phyloP scores from a whole-genome alignment of 495 filamentous ascomycete genomes.

The Penicillium coprophilum region DNA sequence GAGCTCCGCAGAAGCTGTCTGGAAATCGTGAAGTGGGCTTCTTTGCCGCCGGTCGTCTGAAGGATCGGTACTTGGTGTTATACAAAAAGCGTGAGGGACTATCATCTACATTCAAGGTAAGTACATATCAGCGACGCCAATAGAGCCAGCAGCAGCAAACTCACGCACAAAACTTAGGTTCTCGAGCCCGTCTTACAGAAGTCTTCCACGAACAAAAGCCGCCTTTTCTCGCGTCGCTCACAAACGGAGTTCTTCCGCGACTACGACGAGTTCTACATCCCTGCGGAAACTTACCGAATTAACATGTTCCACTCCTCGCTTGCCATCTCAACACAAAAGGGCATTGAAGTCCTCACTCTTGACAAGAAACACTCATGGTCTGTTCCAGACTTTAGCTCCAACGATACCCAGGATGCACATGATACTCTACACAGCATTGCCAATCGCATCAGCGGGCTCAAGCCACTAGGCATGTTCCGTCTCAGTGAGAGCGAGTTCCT shows the following conservation, averaged over 20 bases:
- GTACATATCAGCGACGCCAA: neutral
- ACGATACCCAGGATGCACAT: constrained; percentile 43
- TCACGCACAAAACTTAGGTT: constrained; percentile 46
- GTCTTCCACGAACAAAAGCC: constrained; percentile 52
- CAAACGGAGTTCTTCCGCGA: constrained; percentile 95
- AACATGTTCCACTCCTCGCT: constrained; percentile 94
- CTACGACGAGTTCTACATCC: constrained; percentile 98
- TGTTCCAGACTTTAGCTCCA: constrained; percentile 74
- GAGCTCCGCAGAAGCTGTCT: constrained; percentile 88
- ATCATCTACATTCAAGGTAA: constrained; percentile 83
- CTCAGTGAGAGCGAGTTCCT: constrained; percentile 91
- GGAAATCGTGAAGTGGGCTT: constrained; percentile 88
- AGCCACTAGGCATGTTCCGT: constrained; percentile 93
- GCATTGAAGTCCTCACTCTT: constrained; percentile 94
- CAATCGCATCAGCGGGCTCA: constrained; percentile 70
- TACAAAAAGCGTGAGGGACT: constrained; percentile 95
- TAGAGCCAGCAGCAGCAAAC: neutral
- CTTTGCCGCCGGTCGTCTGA: constrained; percentile 94
- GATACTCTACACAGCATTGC: constrained; percentile 79
- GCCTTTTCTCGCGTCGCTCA: constrained; percentile 65
- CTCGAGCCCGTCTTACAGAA: constrained; percentile 95
- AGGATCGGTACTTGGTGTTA: constrained; percentile 88
- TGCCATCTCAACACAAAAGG: constrained; percentile 82
- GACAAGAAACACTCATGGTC: constrained; percentile 94
- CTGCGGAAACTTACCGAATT: constrained; percentile 90